Percentiles rank a stretch among this genome's conserved stretches.
Conservation (phyloP, 139 green algal genomes). For the Desmodesmus armatus region DNA sequence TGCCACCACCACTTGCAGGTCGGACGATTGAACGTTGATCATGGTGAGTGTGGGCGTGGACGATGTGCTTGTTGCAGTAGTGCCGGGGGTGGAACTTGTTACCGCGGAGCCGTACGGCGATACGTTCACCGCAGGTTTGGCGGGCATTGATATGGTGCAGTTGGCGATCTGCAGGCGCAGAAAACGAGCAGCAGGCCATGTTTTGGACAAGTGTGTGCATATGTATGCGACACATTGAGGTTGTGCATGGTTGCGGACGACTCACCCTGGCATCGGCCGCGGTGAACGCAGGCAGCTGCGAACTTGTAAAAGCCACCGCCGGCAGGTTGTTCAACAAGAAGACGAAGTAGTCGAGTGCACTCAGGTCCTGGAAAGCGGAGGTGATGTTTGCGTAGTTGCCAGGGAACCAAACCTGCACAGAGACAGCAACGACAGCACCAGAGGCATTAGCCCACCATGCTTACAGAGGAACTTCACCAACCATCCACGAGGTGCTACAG, state of each 20-base stretch:
- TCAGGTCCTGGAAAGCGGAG: constrained; percentile 21
- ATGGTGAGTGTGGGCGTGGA: neutral
- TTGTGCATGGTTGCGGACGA: too few relatives aligned
- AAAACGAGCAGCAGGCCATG: too few relatives aligned
- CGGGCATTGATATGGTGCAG: constrained; percentile 28
- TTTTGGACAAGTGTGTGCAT: neutral
- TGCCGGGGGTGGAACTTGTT: neutral
- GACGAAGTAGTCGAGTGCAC: constrained; percentile 34
- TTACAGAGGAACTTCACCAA: too few relatives aligned
- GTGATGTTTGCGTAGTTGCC: constrained; percentile 10
- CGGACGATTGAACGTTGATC: constrained; percentile 1
- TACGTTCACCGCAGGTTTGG: neutral
- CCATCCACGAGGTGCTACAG: too few relatives aligned
- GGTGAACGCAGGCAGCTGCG: neutral
- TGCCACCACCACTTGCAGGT: constrained; percentile 21
- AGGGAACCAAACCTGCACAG: constrained; percentile 52
- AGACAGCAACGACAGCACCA: neutral
- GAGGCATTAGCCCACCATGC: neutral
- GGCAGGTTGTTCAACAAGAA: constrained; percentile 49
- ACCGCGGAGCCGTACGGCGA: neutral
- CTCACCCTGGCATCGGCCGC: constrained; percentile 1
- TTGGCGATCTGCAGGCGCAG: neutral
- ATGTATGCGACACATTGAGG: too few relatives aligned
- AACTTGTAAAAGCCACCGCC: constrained; percentile 18
- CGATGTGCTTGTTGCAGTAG: neutral